Evolutionary conservation across 1,139 yeast genomes (phyloP), one percentile per base, ranked within the genome.

Genomic region (Protomyces inundatus): DNA sequence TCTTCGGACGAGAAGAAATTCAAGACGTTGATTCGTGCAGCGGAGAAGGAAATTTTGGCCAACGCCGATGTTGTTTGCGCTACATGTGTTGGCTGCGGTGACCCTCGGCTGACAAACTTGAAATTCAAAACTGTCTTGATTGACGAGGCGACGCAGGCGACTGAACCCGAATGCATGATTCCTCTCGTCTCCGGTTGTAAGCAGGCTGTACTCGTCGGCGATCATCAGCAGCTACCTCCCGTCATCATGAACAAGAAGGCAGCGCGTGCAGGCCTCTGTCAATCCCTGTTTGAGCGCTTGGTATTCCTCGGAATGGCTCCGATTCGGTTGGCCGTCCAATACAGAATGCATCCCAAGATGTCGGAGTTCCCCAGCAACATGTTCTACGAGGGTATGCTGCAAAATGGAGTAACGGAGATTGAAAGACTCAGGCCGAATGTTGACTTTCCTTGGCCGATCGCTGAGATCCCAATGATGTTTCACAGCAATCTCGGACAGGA

Each of bases 71-170:
- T 90, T 54, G 85, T 91, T 16, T 90, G 97, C 76, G 82, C 90
- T 73, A 91, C 98, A 0, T 90, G 97, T 81, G 90, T 87, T 39
- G 96, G 96, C 67, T 96, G 97, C 3, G 96, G 91, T 55, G 96
- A 88, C 74, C 75, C 70, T 61, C 78, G 96, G 67, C 77, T 90
- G 60, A 73, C 76, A 6, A 74, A 76, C 3, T 71, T 81, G 68
- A 79, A 81, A 57, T 90, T 90, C 75, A 79, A 90, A 71, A 82
- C 91, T 0, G 96, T 90, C 2, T 78, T 91, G 67, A 87, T 91
- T 66, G 98, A 91, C 76, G 98, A 91, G 77, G 86, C 90, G 72
- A 90, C 97, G 0, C 97, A 91, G 75, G 95, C 97, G 0, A 83
- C 93, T 1, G 98, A 91, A 74, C 97, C 97, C 0, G 97, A 90